phyloP scores from a whole-genome alignment of 2,329 filamentous ascomycete genomes.

The Bertia moriformis region DNA sequence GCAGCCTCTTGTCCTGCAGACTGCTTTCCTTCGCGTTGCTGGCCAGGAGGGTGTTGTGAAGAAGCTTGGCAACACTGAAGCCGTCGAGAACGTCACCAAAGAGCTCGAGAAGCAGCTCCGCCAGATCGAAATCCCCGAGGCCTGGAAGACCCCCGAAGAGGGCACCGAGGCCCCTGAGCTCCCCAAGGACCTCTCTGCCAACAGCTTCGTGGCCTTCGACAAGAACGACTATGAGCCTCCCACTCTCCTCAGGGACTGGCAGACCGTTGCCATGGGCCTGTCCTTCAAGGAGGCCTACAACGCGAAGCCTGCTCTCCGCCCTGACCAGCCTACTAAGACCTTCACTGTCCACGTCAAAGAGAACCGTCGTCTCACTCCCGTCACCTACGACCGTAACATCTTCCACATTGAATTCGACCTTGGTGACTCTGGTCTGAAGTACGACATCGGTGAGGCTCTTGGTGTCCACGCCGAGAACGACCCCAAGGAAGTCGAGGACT shows the following conservation, averaged over 20 bases:
- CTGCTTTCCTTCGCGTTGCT: constrained; percentile 70
- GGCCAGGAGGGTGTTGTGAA: constrained; percentile 46
- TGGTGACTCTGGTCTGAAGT: constrained; percentile 76
- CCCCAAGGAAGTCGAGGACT: constrained; percentile 59
- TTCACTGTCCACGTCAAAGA: constrained; percentile 82
- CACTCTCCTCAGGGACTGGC: constrained; percentile 58
- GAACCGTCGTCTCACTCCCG: constrained; percentile 80
- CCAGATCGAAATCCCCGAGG: constrained; percentile 59
- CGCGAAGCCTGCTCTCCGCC: constrained; percentile 60
- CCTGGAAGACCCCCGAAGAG: constrained; percentile 61
- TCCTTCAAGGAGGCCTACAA: constrained; percentile 89
- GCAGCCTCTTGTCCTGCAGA: constrained; percentile 57
- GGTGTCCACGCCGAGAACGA: constrained; percentile 95
- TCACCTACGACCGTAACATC: constrained; percentile 89
- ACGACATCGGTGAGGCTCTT: constrained; percentile 93
- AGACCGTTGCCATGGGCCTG: constrained; percentile 71
- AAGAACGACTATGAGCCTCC: constrained; percentile 61
- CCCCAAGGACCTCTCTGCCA: constrained; percentile 54
- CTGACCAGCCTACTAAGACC: constrained; percentile 76
- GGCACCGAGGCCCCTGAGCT: constrained; percentile 37
- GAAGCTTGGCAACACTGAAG: constrained; percentile 45
- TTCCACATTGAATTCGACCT: constrained; percentile 99
- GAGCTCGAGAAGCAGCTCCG: constrained; percentile 57
- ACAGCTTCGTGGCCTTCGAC: constrained; percentile 70
- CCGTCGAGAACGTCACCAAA: constrained; percentile 42